phyloP scores from a whole-genome alignment of 257 asterid species.

The Mentha longifolia region DNA sequence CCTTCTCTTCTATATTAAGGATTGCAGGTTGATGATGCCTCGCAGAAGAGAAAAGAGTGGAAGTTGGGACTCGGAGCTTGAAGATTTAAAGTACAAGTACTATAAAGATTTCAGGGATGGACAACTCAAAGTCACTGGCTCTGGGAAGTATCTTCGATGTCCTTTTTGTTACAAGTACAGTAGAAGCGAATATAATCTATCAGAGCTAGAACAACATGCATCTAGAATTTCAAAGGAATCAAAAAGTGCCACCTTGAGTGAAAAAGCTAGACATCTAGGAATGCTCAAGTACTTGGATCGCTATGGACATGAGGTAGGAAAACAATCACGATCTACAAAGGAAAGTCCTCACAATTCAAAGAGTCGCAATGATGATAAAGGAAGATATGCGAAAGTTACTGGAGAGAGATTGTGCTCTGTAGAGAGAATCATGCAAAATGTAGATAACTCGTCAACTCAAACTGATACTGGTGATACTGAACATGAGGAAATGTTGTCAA shows the following conservation, averaged over 20 bases:
- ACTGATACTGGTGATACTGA: constrained; percentile 26
- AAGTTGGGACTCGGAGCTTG: constrained; percentile 43
- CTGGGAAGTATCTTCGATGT: constrained; percentile 57
- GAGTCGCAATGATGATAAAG: constrained; percentile 31
- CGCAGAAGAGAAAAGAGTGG: constrained; percentile 43
- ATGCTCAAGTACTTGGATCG: constrained; percentile 67
- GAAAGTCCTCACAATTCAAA: constrained; percentile 37
- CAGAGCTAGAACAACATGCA: constrained; percentile 71
- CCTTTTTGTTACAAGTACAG: constrained; percentile 54
- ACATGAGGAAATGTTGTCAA: constrained; percentile 26
- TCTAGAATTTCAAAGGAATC: constrained; percentile 67
- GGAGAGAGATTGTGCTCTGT: background rate
- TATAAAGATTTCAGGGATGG: constrained; percentile 62
- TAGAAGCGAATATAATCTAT: constrained; percentile 52
- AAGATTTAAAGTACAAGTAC: constrained; percentile 52
- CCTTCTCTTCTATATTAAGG: constrained; percentile 14
- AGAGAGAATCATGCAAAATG: constrained; percentile 28
- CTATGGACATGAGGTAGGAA: constrained; percentile 37
- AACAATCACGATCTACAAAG: constrained; percentile 34
- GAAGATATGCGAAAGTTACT: constrained; percentile 12
- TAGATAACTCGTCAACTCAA: constrained; percentile 14
- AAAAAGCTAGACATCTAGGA: constrained; percentile 72
- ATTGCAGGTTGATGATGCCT: constrained; percentile 57
- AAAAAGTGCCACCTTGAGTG: constrained; percentile 61
- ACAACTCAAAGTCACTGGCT: constrained; percentile 46